Percentiles rank a stretch among this genome's conserved stretches.
These are phyloP conservation scores for Acanthamoeba castellanii DNA, from an alignment of 208 protist genomes.

Conservation along the genomic window DNA sequence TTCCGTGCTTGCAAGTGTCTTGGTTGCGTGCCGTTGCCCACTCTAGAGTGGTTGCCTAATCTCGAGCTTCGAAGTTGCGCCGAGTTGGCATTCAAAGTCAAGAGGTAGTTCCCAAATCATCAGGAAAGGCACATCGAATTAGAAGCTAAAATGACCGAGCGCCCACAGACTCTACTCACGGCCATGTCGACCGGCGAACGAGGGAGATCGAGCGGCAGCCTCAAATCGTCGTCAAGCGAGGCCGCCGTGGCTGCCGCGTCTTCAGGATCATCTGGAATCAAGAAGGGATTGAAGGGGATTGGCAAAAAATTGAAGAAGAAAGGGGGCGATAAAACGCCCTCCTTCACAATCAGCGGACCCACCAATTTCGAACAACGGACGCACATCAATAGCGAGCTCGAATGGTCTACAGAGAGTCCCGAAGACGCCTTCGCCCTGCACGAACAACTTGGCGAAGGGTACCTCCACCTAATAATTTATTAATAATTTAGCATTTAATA, in stretches of 20 bases:
- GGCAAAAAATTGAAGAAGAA: slow-evolving; percentile 2
- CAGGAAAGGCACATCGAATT: background rate
- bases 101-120: too few species aligned
- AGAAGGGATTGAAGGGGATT: background rate
- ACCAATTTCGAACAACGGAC: slow-evolving; percentile 25
- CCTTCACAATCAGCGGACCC: background rate
- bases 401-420: slow-evolving; percentile 3
- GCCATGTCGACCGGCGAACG: background rate
- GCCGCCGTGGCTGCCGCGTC: background rate
- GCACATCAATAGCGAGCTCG: background rate
- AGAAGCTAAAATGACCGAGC: background rate
- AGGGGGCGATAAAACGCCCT: background rate
- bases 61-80: too few species aligned
- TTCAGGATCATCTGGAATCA: background rate
- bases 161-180: background rate
- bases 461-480: background rate
- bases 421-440: background rate
- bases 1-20: too few species aligned
- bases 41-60: too few species aligned
- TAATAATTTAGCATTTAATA: background rate
- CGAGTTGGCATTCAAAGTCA: too few species aligned
- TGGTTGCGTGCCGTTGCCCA: too few species aligned
- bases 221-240: background rate
- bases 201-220: background rate
- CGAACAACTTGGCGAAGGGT: slow-evolving; percentile 39